Evolutionary conservation across 1,284 basidiomycete genomes (phyloP).

Genomic region (Leccinum cinnamomeum): DNA sequence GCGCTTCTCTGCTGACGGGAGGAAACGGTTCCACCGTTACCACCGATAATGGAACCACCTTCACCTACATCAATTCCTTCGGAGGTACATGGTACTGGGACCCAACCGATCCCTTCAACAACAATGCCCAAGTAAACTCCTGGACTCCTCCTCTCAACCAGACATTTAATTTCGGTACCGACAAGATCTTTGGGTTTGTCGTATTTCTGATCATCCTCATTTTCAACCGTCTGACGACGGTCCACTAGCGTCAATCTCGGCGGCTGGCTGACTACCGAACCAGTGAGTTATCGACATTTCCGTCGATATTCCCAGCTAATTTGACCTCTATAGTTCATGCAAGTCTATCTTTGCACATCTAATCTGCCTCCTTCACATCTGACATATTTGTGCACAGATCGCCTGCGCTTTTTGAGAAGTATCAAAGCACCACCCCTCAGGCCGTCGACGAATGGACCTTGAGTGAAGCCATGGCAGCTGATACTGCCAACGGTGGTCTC

Average conservation of each 20-base stretch:
- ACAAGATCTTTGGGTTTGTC: slow-evolving; percentile 41
- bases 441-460: slow-evolving; percentile 80
- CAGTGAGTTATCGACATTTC: slow-evolving; percentile 55
- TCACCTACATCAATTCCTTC: slow-evolving; percentile 54
- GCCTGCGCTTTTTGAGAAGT: slow-evolving; percentile 75
- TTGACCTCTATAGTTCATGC: slow-evolving; percentile 30
- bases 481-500: slow-evolving; percentile 57
- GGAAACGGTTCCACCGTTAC: slow-evolving; percentile 49
- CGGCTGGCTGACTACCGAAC: slow-evolving; percentile 60
- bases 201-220: background rate
- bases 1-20: slow-evolving; percentile 36
- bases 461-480: slow-evolving; percentile 61
- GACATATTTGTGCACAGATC: slow-evolving; percentile 41
- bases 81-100: slow-evolving; percentile 57
- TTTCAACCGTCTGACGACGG: slow-evolving; percentile 9
- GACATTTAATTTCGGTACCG: slow-evolving; percentile 57
- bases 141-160: slow-evolving; percentile 69
- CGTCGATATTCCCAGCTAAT: slow-evolving; percentile 10
- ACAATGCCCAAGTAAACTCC: slow-evolving; percentile 56
- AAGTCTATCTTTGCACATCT: slow-evolving; percentile 13
- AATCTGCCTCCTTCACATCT: slow-evolving; percentile 1
- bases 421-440: slow-evolving; percentile 40
- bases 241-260: slow-evolving; percentile 62
- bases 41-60: slow-evolving; percentile 50
- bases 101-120: slow-evolving; percentile 62